phyloP scores from a whole-genome alignment of 2,329 filamentous ascomycete genomes.

The Calonectria naviculata region DNA sequence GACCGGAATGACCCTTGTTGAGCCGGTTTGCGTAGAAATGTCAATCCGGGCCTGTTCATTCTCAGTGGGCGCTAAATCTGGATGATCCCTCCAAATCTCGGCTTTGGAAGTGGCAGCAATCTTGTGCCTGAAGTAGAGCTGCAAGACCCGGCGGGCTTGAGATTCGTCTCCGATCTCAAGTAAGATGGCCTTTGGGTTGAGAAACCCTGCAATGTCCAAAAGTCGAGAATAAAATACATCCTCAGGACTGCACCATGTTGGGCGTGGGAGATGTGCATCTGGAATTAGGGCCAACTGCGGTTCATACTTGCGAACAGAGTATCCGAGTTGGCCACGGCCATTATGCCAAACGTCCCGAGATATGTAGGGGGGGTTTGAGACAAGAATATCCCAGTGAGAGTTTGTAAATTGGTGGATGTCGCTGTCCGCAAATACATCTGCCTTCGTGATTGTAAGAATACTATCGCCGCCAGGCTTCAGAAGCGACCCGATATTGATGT shows the following conservation, averaged over 20 bases:
- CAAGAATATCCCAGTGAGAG: conserved; percentile 70
- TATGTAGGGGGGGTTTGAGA: conserved; percentile 94
- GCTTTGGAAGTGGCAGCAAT: conserved; percentile 49
- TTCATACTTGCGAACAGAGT: conserved; percentile 86
- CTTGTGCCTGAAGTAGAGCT: conserved; percentile 52
- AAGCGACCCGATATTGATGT: conserved; percentile 47
- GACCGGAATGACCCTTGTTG: conserved; percentile 45
- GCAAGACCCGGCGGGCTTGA: conserved; percentile 74
- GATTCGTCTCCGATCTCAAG: conserved; percentile 78
- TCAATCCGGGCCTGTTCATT: conserved; percentile 41
- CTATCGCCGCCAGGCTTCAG: conserved; percentile 26
- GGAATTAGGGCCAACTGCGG: conserved; percentile 83
- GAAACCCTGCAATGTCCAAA: conserved; percentile 61
- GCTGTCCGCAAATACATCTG: conserved; percentile 60
- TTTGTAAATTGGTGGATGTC: conserved; percentile 44
- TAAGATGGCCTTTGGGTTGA: conserved; percentile 67
- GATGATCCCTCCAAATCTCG: conserved; percentile 81
- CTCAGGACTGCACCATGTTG: conserved; percentile 49
- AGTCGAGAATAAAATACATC: conserved; percentile 77
- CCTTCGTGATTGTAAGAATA: conserved; percentile 56
- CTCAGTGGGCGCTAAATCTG: conserved; percentile 52
- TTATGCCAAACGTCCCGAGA: conserved; percentile 62
- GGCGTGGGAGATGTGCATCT: conserved; percentile 38
- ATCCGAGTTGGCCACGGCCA: conserved; percentile 60
- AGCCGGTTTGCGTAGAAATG: conserved; percentile 22